A percentile compares a stretch with the other conserved stretches of the same genome.
phyloP scores from a whole-genome alignment of 2,329 filamentous ascomycete genomes.

The Talaromyces sp. region DNA sequence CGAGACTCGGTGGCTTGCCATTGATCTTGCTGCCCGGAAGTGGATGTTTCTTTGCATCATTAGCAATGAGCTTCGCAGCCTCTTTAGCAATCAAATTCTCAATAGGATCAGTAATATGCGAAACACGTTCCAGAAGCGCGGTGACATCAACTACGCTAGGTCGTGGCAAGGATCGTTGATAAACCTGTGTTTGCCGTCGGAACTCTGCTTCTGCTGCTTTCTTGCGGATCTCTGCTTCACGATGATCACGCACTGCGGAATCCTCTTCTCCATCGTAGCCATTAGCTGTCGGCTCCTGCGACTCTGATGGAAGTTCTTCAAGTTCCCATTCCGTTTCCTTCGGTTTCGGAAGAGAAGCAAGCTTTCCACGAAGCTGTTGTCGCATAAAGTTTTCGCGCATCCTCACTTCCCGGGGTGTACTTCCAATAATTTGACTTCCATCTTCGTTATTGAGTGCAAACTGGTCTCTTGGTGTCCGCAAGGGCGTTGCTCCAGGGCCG shows the following conservation, averaged over 20 bases:
- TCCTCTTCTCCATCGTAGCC: constrained; percentile 59
- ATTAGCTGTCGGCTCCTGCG: constrained; percentile 52
- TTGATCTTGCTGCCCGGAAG: constrained; percentile 62
- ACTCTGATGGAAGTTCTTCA: constrained; percentile 75
- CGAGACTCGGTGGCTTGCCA: constrained; percentile 56
- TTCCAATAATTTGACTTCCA: constrained; percentile 59
- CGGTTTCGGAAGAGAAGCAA: constrained; percentile 83
- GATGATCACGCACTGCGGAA: constrained; percentile 68
- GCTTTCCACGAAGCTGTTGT: constrained; percentile 55
- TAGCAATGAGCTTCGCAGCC: constrained; percentile 70
- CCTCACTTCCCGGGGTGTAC: constrained; percentile 71
- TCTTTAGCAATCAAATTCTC: constrained; percentile 69
- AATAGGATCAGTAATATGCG: constrained; percentile 57
- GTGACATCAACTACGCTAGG: constrained; percentile 68
- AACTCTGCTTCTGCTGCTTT: constrained; percentile 66
- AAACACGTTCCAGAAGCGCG: constrained; percentile 60
- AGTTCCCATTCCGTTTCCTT: constrained; percentile 94
- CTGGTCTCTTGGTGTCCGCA: constrained; percentile 82
- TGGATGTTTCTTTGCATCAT: constrained; percentile 72
- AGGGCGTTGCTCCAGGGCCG: constrained; percentile 70
- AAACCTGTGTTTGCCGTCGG: constrained; percentile 80
- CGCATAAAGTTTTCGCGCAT: constrained; percentile 64
- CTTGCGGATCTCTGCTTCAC: constrained; percentile 58
- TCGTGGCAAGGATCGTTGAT: constrained; percentile 76
- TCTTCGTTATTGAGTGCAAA: constrained; percentile 75